These are phyloP conservation scores for Adiantum capillusveneris DNA, from an alignment of 75 land plant species.

Conservation along the genomic window DNA sequence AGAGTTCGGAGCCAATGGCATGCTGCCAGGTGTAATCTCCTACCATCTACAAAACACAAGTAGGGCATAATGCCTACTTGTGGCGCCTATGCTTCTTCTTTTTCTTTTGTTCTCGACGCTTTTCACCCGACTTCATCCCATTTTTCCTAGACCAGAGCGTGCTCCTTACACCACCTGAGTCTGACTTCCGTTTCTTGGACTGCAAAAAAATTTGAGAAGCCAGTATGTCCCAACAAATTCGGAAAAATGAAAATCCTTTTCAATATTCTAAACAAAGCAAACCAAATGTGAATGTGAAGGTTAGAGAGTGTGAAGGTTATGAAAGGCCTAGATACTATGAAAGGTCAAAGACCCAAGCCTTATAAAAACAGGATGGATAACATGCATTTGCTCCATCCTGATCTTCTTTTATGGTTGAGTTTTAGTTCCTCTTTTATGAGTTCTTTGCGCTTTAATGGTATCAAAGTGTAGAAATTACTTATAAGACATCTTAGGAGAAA, in stretches of 20 bases:
- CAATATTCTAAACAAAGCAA: neutral
- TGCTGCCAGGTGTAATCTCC: too few species aligned
- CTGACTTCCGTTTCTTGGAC: neutral
- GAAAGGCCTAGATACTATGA: neutral
- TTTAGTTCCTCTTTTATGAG: too few species aligned
- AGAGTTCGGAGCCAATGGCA: too few species aligned
- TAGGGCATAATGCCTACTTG: neutral
- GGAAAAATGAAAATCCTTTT: too few species aligned
- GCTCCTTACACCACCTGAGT: neutral
- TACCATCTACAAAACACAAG: neutral
- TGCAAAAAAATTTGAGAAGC: neutral
- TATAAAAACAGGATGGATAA: too few species aligned
- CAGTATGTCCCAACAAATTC: too few species aligned
- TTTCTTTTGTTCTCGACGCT: neutral
- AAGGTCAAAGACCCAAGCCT: too few species aligned
- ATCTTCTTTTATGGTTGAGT: too few species aligned
- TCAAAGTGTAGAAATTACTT: too few species aligned
- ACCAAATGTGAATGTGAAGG: neutral
- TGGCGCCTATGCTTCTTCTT: constrained; percentile 4
- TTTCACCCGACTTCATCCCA: neutral
- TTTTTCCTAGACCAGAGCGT: neutral
- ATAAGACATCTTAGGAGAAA: too few species aligned
- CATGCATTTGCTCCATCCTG: too few species aligned
- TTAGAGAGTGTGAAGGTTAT: neutral
- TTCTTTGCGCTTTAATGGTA: too few species aligned